These are phyloP conservation scores for Phytopythium aichiense DNA, from an alignment of 352 stramenopile genomes.

Conservation along the genomic window DNA sequence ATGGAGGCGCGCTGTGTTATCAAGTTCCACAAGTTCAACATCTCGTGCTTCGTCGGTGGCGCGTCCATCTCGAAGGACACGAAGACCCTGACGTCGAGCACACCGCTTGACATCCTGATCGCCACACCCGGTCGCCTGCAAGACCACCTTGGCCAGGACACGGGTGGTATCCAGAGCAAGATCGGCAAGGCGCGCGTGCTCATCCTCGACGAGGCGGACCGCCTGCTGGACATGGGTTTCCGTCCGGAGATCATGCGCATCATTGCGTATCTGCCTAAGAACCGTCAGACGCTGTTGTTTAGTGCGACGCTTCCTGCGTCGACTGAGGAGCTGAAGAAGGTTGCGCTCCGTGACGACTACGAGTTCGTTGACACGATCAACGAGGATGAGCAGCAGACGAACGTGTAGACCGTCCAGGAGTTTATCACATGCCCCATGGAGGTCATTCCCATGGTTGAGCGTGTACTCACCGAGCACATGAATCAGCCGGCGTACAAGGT, in stretches of 20 bases:
- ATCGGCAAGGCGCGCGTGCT: slow-evolving; percentile 51
- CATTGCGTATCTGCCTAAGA: slow-evolving; percentile 41
- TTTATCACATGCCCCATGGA: slow-evolving; percentile 67
- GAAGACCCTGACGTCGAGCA: slow-evolving; percentile 24
- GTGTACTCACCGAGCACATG: slow-evolving; percentile 72
- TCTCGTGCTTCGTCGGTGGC: slow-evolving; percentile 82
- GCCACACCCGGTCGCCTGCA: slow-evolving; percentile 94
- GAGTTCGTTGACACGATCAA: slow-evolving; percentile 93
- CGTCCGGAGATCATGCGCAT: slow-evolving; percentile 90
- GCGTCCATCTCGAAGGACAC: slow-evolving; percentile 82
- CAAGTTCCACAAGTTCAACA: slow-evolving; percentile 76
- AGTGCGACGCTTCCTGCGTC: slow-evolving; percentile 91
- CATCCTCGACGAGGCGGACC: slow-evolving; percentile 96
- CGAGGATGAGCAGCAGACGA: slow-evolving; percentile 87
- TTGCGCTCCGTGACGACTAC: slow-evolving; percentile 85
- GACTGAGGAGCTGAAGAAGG: slow-evolving; percentile 82
- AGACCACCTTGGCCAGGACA: slow-evolving; percentile 94
- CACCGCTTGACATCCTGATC: slow-evolving; percentile 90
- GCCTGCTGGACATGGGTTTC: slow-evolving; percentile 96
- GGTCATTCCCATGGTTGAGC: slow-evolving; percentile 68
- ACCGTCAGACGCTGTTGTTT: slow-evolving; percentile 95
- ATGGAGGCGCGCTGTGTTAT: slow-evolving; percentile 85
- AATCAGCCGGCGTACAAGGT: slow-evolving; percentile 89
- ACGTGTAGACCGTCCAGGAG: slow-evolving; percentile 87
- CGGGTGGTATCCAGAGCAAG: slow-evolving; percentile 69